Evolutionary conservation across 208 protist genomes (phyloP).

Genomic region (Trypanosoma grayi): DNA sequence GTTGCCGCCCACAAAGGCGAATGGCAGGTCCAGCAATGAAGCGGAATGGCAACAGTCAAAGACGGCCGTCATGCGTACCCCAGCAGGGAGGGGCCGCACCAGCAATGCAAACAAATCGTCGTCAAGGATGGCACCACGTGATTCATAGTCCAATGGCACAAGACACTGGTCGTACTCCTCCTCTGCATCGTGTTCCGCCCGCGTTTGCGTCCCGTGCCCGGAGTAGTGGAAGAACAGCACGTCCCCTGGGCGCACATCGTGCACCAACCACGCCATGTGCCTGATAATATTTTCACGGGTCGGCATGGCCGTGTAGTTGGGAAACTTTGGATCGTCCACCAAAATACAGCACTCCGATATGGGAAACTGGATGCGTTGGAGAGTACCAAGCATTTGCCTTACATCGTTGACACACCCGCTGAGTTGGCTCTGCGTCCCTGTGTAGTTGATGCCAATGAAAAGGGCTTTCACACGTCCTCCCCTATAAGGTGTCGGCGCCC

Average conservation of each 20-base stretch:
- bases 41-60: slow-evolving; percentile 95
- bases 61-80: slow-evolving; percentile 85
- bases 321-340: slow-evolving; percentile 77
- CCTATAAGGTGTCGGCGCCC: slow-evolving; percentile 65
- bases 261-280: slow-evolving; percentile 84
- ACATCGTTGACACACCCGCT: slow-evolving; percentile 89
- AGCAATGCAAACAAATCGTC: slow-evolving; percentile 88
- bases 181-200: slow-evolving; percentile 41
- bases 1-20: slow-evolving; percentile 60
- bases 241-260: slow-evolving; percentile 76
- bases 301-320: slow-evolving; percentile 65
- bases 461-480: slow-evolving; percentile 84
- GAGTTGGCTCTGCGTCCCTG: slow-evolving; percentile 51
- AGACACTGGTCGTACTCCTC: slow-evolving; percentile 84
- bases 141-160: slow-evolving; percentile 76
- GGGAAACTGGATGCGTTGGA: slow-evolving; percentile 80
- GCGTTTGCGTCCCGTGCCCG: slow-evolving; percentile 82
- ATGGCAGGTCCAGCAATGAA: slow-evolving; percentile 88
- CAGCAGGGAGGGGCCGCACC: slow-evolving; percentile 63
- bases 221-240: slow-evolving; percentile 91
- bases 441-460: slow-evolving; percentile 93
- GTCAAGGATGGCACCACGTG: slow-evolving; percentile 76
- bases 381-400: slow-evolving; percentile 66
- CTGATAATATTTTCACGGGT: slow-evolving; percentile 83
- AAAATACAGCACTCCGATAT: slow-evolving; percentile 84